Base-by-base conservation (phyloP, 1,139 yeast genomes). In the Pichia sp. region DNA sequence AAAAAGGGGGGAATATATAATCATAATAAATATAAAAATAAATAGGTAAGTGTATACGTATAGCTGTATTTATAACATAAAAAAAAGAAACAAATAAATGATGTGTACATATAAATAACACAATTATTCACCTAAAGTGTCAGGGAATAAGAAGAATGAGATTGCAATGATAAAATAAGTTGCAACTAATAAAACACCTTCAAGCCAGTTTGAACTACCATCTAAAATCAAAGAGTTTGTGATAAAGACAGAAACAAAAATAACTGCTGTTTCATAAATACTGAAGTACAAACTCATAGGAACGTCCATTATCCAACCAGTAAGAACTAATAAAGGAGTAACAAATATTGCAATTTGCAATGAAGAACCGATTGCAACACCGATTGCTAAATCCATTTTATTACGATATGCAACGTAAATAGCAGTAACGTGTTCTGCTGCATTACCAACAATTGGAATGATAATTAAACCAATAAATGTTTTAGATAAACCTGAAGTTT, bases 371-470 rank as follows among this genome's bases (percentile, higher is more conserved):
- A 91, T 80, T 9, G 98, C 97, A 37, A 91, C 97, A 43, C 96
- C 95, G 53, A 93, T 77, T 10, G 98, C 96, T 50, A 91, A 74
- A 61, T 91, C 97, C 96, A 93, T 91, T 65, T 93, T 91, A 64
- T 91, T 87, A 65, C 88, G 88, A 76, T 81, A 78, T 23, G 98
- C 97, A 37, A 91, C 97, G 49, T 87, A 75, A 36, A 91, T 83
- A 2, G 97, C 96, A 15, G 97, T 91, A 37, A 86, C 97, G 62
- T 91, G 98, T 64, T 91, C 98, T 13, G 98, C 97, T 2, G 98
- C 98, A 57, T 91, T 91, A 45, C 98, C 98, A 24, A 91, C 97
- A 50, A 93, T 89, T 37, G 98, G 98, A 49, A 91, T 80, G 37
- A 91, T 78, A 54, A 91, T 83, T 52, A 91, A 71, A 62, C 98